Evolutionary conservation across 495 filamentous ascomycete genomes (phyloP).

Genomic region (Hamigera avellanea): DNA sequence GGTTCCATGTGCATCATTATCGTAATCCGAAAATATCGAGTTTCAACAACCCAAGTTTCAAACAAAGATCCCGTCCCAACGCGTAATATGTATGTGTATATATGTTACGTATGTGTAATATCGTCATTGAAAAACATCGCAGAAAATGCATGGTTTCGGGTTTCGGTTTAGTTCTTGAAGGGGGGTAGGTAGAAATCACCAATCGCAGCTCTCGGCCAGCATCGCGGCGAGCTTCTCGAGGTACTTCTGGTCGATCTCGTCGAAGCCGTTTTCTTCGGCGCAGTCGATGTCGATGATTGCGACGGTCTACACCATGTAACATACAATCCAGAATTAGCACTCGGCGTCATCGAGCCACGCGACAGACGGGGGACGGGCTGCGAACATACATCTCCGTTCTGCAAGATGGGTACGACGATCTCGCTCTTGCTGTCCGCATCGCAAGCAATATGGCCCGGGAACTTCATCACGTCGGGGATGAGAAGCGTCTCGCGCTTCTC

Average conservation of each 20-base stretch:
- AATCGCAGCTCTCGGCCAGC: constrained; percentile 60
- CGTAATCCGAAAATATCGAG: too few species aligned
- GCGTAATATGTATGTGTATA: too few species aligned
- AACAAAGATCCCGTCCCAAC: too few species aligned
- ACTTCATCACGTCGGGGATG: constrained; percentile 61
- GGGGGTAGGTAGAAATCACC: too few species aligned
- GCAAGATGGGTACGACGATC: constrained; percentile 77
- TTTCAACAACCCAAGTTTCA: too few species aligned
- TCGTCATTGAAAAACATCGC: too few species aligned
- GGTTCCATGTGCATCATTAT: too few species aligned
- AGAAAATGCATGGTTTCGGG: too few species aligned
- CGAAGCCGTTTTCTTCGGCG: constrained; percentile 56
- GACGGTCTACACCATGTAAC: constrained; percentile 48
- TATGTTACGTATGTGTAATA: too few species aligned
- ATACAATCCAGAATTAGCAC: neutral
- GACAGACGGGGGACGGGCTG: constrained; percentile 3
- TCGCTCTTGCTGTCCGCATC: constrained; percentile 75
- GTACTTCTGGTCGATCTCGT: constrained; percentile 55
- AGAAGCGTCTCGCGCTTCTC: constrained; percentile 50
- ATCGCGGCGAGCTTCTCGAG: constrained; percentile 61
- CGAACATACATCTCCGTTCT: constrained; percentile 40
- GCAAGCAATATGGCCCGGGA: constrained; percentile 88
- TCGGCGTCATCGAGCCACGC: constrained; percentile 1
- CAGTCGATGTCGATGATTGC: constrained; percentile 89
- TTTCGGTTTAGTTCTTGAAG: too few species aligned